Evolutionary conservation across 192 early-diverging fungal genomes (phyloP).

Genomic region (Rhizophagus sp.): DNA sequence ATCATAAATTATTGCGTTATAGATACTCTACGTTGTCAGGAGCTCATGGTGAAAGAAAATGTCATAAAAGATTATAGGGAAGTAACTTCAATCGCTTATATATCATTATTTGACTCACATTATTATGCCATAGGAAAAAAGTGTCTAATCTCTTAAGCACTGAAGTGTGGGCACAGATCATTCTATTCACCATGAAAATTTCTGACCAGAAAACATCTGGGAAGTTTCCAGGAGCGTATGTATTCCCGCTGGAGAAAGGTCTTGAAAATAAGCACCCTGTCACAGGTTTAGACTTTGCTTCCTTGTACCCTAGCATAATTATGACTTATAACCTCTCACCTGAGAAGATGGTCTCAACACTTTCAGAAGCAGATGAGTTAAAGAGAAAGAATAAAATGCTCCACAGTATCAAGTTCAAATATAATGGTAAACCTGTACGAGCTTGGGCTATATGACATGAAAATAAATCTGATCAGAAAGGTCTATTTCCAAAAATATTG

Average conservation of each 20-base stretch:
- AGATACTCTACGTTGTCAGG: too few relatives aligned
- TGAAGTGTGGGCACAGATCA: too few relatives aligned
- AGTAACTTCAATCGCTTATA: too few relatives aligned
- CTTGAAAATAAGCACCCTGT: constrained; percentile 14
- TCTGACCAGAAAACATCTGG: neutral
- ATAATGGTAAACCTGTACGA: neutral
- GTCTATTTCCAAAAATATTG: constrained; percentile 18
- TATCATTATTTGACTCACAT: too few relatives aligned
- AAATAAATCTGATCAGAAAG: constrained; percentile 7
- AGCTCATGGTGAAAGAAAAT: too few relatives aligned
- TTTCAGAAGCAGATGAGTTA: neutral
- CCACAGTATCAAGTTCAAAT: constrained; percentile 14
- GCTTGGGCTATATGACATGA: constrained; percentile 7
- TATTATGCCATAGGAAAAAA: too few relatives aligned
- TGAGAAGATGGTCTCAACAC: constrained; percentile 16
- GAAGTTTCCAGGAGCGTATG: constrained; percentile 17
- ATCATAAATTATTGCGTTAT: too few relatives aligned
- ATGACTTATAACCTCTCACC: constrained; percentile 22
- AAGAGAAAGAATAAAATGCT: constrained; percentile 4
- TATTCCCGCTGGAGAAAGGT: constrained; percentile 11
- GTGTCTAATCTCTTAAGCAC: too few relatives aligned
- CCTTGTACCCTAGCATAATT: constrained; percentile 20
- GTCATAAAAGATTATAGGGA: too few relatives aligned
- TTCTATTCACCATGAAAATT: too few relatives aligned
- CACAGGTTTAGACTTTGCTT: constrained; percentile 13